Percentiles rank a stretch among this genome's conserved stretches.
Evolutionary conservation across 1,284 basidiomycete genomes (phyloP).

Genomic region (Ganoderma lingzhi): DNA sequence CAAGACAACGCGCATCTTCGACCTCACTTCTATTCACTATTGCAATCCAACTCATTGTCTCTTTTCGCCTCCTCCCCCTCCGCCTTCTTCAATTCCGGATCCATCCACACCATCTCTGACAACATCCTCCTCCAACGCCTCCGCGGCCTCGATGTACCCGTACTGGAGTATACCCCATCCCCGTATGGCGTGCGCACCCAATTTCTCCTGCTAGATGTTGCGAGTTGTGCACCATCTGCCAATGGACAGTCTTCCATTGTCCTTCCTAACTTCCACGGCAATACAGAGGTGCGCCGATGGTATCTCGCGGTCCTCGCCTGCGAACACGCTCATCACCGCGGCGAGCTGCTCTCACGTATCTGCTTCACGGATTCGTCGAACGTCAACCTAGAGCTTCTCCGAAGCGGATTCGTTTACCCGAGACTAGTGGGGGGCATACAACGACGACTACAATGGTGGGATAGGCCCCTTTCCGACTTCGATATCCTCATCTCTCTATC

Average conservation of each 20-base stretch:
- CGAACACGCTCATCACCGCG: background rate
- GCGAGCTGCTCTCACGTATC: background rate
- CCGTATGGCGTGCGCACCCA: background rate
- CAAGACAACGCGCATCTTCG: background rate
- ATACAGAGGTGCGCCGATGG: background rate
- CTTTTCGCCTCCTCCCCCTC: background rate
- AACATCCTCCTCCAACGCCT: background rate
- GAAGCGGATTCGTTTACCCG: background rate
- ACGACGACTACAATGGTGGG: background rate
- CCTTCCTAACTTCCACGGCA: background rate
- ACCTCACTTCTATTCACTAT: background rate
- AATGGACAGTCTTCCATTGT: background rate
- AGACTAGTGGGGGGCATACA: background rate
- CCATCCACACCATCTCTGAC: constrained; percentile 1
- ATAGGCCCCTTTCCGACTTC: background rate
- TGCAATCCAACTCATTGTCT: background rate
- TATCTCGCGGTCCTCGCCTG: background rate
- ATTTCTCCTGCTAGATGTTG: background rate
- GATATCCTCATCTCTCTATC: background rate
- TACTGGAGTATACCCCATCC: background rate
- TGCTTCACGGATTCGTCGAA: background rate
- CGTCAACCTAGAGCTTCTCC: background rate
- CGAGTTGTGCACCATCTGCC: background rate
- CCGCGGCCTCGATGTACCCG: background rate
- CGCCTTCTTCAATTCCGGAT: background rate